Evolutionary conservation across 768 basidiomycete genomes (phyloP).

Genomic region (Suillus hirtellus): DNA sequence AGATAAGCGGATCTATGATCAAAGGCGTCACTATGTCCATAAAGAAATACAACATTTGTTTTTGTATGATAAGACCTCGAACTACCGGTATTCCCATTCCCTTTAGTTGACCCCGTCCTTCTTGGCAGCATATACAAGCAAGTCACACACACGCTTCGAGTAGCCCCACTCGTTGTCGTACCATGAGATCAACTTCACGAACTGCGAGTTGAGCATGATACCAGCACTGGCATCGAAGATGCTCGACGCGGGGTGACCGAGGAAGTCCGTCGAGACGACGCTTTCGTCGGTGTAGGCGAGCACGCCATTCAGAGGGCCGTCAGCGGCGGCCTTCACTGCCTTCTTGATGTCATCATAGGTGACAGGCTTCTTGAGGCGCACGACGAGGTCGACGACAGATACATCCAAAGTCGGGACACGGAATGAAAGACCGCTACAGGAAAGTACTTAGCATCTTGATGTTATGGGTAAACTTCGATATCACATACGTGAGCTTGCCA

Average conservation of each 20-base stretch:
- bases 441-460: constrained; percentile 10
- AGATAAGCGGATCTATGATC: background rate
- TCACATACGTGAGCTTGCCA: constrained; percentile 95
- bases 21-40: background rate
- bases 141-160: constrained; percentile 89
- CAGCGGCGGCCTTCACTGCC: constrained; percentile 76
- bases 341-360: constrained; percentile 91
- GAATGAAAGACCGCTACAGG: constrained; percentile 84
- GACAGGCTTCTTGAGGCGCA: constrained; percentile 83
- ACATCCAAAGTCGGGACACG: constrained; percentile 96
- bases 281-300: constrained; percentile 90
- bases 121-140: constrained; percentile 78
- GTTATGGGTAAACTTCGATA: background rate
- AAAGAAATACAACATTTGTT: constrained; percentile 5
- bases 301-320: constrained; percentile 69
- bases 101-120: constrained; percentile 47
- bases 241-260: constrained; percentile 75
- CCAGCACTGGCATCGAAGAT: constrained; percentile 95
- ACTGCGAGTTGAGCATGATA: constrained; percentile 87
- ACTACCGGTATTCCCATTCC: background rate
- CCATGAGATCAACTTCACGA: constrained; percentile 97
- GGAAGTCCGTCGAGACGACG: constrained; percentile 93
- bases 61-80: background rate
- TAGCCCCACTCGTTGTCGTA: constrained; percentile 97
- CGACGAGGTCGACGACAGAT: constrained; percentile 97